These are phyloP conservation scores for Crithidia thermophila DNA, from an alignment of 208 protist species.

Conservation along the genomic window DNA sequence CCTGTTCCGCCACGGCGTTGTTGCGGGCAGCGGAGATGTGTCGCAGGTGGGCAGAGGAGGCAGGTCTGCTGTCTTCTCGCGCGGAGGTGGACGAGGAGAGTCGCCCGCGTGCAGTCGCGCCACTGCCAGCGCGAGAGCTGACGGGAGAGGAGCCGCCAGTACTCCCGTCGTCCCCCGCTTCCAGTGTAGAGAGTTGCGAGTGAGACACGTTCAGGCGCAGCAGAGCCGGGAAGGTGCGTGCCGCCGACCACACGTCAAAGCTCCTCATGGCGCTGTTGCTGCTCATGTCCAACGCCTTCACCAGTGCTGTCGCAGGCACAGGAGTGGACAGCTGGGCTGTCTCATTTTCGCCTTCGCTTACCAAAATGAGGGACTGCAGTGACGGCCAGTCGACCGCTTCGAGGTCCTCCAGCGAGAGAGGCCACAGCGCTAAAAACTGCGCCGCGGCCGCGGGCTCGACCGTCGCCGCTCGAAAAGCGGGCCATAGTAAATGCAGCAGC, in stretches of 20 bases:
- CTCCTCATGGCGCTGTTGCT: constrained; percentile 54
- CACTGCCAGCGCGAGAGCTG: not conserved
- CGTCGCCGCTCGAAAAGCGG: constrained; percentile 40
- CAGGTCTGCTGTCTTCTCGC: not conserved
- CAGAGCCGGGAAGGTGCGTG: constrained; percentile 55
- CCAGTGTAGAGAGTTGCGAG: constrained; percentile 28
- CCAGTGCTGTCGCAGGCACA: not conserved
- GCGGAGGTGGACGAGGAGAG: not conserved
- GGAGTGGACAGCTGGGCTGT: not conserved
- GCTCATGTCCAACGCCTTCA: constrained; percentile 66
- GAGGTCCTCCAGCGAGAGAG: constrained; percentile 70
- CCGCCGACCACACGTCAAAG: constrained; percentile 46
- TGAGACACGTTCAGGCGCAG: constrained; percentile 45
- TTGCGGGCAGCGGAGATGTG: constrained; percentile 61
- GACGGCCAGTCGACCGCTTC: constrained; percentile 44
- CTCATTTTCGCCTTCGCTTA: not conserved
- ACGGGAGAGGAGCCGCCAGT: not conserved
- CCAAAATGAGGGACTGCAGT: constrained; percentile 15
- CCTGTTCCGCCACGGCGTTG: constrained; percentile 41
- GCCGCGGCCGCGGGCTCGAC: constrained; percentile 29
- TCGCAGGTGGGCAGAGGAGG: constrained; percentile 37
- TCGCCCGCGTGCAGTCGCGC: not conserved
- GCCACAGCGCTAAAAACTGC: constrained; percentile 49
- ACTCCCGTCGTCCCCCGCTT: not conserved
- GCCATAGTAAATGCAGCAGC: constrained; percentile 41